A percentile compares a stretch with the other conserved stretches of the same genome.
Evolutionary conservation across 352 stramenopile species (phyloP).

Genomic region (Pythium brassicae): DNA sequence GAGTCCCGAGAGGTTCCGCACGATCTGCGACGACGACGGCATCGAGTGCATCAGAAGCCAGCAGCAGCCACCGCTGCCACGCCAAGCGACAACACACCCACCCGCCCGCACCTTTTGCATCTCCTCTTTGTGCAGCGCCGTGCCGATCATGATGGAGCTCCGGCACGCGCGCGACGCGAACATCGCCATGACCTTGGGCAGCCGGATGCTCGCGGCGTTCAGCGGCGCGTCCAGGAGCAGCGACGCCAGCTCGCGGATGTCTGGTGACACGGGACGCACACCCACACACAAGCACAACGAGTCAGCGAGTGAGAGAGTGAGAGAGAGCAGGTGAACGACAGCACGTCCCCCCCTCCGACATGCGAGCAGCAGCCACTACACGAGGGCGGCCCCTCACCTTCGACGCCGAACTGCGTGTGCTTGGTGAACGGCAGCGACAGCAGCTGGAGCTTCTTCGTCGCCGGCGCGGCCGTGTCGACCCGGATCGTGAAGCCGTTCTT

Average conservation of each 20-base stretch:
- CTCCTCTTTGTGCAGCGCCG: slow-evolving; percentile 86
- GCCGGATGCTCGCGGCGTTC: slow-evolving; percentile 54
- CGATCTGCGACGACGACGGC: slow-evolving; percentile 31
- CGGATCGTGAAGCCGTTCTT: slow-evolving; percentile 92
- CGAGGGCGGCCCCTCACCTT: slow-evolving; percentile 42
- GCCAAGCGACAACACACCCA: not conserved
- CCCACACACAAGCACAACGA: not conserved
- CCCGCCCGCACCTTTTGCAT: slow-evolving; percentile 82
- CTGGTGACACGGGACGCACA: slow-evolving; percentile 16
- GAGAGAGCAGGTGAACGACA: too few relatives aligned
- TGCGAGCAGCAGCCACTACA: too few relatives aligned
- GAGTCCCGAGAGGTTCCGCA: slow-evolving; percentile 86
- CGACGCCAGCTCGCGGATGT: slow-evolving; percentile 87
- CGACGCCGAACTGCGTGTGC: slow-evolving; percentile 77
- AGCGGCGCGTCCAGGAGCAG: slow-evolving; percentile 65
- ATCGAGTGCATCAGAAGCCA: not conserved
- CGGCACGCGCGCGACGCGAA: slow-evolving; percentile 95
- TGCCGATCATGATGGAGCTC: slow-evolving; percentile 97
- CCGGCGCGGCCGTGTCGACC: slow-evolving; percentile 38
- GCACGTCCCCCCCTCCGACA: too few relatives aligned
- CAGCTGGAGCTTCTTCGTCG: slow-evolving; percentile 63
- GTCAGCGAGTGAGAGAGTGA: too few relatives aligned
- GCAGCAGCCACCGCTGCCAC: not conserved
- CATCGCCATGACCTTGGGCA: slow-evolving; percentile 95
- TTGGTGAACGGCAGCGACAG: slow-evolving; percentile 86